A percentile compares a stretch with the other conserved stretches of the same genome.
These are phyloP conservation scores for Bjerkandera adusta DNA, from an alignment of 1,284 basidiomycete genomes.

Conservation along the genomic window DNA sequence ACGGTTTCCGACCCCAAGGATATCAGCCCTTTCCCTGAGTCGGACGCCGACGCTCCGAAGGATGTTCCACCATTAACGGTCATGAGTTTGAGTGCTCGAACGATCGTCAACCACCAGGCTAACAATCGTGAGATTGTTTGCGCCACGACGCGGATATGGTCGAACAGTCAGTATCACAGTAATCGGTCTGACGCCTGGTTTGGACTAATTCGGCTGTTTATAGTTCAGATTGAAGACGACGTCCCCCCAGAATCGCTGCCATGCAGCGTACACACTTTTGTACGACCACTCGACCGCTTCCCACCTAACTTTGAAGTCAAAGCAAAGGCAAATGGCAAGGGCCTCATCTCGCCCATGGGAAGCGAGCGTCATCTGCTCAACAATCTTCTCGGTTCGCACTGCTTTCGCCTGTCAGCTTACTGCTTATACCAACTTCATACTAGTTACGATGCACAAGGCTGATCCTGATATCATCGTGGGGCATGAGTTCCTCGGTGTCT, in stretches of 20 bases:
- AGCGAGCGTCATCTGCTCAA: constrained; percentile 89
- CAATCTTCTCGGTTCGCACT: constrained; percentile 62
- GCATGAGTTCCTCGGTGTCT: constrained; percentile 92
- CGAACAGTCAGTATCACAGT: constrained; percentile 62
- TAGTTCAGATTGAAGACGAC: constrained; percentile 86
- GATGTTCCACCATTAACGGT: constrained; percentile 90
- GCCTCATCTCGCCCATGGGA: constrained; percentile 73
- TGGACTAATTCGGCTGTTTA: background rate
- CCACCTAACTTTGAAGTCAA: constrained; percentile 81
- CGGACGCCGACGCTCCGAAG: constrained; percentile 70
- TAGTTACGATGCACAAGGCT: constrained; percentile 80
- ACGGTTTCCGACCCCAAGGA: constrained; percentile 84
- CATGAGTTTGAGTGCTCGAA: constrained; percentile 87
- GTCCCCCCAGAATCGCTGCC: constrained; percentile 86
- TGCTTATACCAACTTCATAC: constrained; percentile 10
- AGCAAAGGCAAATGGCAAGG: constrained; percentile 62
- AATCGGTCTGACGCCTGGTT: background rate
- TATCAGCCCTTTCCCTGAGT: constrained; percentile 81
- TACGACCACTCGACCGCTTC: constrained; percentile 92
- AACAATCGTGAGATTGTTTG: constrained; percentile 95
- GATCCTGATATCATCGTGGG: constrained; percentile 97
- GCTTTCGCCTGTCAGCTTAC: background rate
- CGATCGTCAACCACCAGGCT: constrained; percentile 91
- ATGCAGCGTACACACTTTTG: constrained; percentile 83
- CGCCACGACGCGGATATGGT: constrained; percentile 84